phyloP scores from a whole-genome alignment of 306 rosid species.

The Vicia villosa region DNA sequence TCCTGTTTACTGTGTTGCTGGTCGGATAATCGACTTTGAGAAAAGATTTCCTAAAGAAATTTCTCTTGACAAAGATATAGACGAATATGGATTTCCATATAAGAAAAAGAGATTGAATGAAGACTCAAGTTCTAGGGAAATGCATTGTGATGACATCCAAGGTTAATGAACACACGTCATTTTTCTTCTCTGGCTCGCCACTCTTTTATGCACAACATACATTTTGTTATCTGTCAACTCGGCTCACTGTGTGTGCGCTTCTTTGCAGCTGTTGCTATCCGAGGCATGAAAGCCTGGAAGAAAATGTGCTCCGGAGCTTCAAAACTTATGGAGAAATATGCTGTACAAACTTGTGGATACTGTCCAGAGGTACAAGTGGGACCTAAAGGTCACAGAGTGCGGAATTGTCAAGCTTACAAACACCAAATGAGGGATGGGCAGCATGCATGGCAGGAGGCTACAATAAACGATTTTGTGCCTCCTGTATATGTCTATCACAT shows the following conservation, averaged over 20 bases:
- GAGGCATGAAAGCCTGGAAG: conserved; percentile 72
- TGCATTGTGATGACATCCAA: conserved; percentile 49
- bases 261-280: conserved; percentile 52
- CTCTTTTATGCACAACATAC: neutral
- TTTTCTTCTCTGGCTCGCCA: conserved; percentile 11
- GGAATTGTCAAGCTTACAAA: conserved; percentile 70
- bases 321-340: conserved; percentile 61
- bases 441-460: conserved; percentile 82
- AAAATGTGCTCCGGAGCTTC: conserved; percentile 55
- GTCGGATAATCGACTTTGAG: conserved; percentile 72
- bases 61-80: conserved; percentile 50
- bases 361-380: conserved; percentile 82
- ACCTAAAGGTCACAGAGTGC: conserved; percentile 70
- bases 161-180: conserved; percentile 40
- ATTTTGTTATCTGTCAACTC: conserved; percentile 10
- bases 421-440: conserved; percentile 90
- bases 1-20: conserved; percentile 65
- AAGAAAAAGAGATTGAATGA: conserved; percentile 34
- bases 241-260: conserved; percentile 30
- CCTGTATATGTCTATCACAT: conserved; percentile 68
- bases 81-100: conserved; percentile 54
- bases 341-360: conserved; percentile 73
- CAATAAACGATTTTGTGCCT: conserved; percentile 57
- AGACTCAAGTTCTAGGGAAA: conserved; percentile 34
- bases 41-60: conserved; percentile 55